A percentile compares a stretch with the other conserved stretches of the same genome.
These are phyloP conservation scores for Apodospora peruviana DNA, from an alignment of 495 filamentous ascomycete genomes.

Conservation along the genomic window DNA sequence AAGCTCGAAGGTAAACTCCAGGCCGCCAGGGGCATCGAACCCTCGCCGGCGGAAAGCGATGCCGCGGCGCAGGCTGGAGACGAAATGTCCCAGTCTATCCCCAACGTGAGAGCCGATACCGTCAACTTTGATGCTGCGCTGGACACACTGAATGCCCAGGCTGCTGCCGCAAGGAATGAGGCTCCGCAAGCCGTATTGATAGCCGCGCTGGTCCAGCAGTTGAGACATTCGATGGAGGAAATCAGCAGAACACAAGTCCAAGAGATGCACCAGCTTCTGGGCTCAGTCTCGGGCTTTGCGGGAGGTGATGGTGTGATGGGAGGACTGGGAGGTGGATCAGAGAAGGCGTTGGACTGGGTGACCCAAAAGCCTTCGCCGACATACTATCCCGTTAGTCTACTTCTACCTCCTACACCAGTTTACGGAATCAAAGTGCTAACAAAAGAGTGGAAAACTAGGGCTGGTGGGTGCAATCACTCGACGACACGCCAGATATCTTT, in stretches of 20 bases:
- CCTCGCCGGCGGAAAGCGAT: no score
- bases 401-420: no score
- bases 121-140: neutral
- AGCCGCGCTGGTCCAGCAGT: neutral
- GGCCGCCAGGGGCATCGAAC: neutral
- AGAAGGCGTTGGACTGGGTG: conserved; percentile 5
- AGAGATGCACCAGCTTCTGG: neutral
- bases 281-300: neutral
- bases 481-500: conserved; percentile 3
- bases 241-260: neutral
- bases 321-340: no score
- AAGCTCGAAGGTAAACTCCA: conserved; percentile 9
- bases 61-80: neutral
- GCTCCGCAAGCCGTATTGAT: neutral
- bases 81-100: conserved; percentile 1
- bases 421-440: neutral
- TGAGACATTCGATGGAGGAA: conserved; percentile 2
- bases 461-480: conserved; percentile 5
- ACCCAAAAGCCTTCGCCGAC: neutral
- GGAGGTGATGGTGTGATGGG: neutral
- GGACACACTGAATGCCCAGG: neutral
- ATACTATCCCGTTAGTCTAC: conserved; percentile 1
- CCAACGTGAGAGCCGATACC: conserved; percentile 1
- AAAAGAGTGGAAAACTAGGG: neutral
- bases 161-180: neutral